Conservation (phyloP, 1,139 yeast species). For the Pichia sp. region DNA sequence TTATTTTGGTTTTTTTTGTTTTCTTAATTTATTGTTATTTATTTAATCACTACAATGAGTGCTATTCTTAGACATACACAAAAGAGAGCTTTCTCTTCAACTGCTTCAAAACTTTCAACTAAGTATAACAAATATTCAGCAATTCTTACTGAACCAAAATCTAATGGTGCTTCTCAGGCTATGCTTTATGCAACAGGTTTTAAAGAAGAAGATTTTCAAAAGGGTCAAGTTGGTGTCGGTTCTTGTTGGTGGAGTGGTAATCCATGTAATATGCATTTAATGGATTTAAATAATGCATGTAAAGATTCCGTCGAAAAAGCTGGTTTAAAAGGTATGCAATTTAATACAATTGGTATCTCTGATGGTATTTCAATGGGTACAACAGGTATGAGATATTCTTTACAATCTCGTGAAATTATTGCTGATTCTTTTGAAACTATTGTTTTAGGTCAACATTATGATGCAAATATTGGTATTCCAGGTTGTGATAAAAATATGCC, state of each 20-base stretch:
- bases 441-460: conserved; percentile 92
- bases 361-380: conserved; percentile 98
- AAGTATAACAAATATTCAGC: conserved; percentile 80
- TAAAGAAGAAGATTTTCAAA: conserved; percentile 65
- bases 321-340: conserved; percentile 93
- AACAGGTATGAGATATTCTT: conserved; percentile 89
- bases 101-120: conserved; percentile 29
- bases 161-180: conserved; percentile 99
- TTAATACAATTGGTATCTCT: conserved; percentile 91
- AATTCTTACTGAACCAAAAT: conserved; percentile 80
- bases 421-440: conserved; percentile 94
- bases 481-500: conserved; percentile 99
- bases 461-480: conserved; percentile 88
- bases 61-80: conserved; percentile 15
- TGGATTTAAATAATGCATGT: conserved; percentile 76
- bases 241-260: conserved; percentile 98
- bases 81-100: conserved; percentile 28
- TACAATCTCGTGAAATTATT: conserved; percentile 90
- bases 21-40: neutral
- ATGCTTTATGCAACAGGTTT: conserved; percentile 98
- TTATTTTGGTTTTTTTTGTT: neutral
- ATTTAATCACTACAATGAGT: conserved; percentile 16
- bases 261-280: conserved; percentile 93
- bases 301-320: conserved; percentile 75
- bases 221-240: conserved; percentile 93